Base-by-base conservation (phyloP, 2,329 filamentous ascomycete species). In the Cladophialophora psammophila region DNA sequence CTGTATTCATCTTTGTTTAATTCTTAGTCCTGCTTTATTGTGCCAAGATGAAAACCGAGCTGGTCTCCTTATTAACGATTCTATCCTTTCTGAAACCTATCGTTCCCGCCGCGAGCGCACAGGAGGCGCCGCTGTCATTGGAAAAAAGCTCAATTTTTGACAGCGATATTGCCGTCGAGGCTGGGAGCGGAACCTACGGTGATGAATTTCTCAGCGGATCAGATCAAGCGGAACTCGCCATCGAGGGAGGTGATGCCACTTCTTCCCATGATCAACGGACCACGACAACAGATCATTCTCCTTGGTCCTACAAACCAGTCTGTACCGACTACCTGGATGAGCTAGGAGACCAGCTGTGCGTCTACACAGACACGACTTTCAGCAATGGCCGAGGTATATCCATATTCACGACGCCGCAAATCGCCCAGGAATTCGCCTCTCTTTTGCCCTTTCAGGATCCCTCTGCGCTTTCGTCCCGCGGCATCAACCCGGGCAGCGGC, bases 401-500 rank as follows among this genome's bases (percentile, higher is more conserved):
- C 31, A 69, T 69, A 15, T 71, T 71, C 53, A 71, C 69, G 12
- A 71, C 69, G 20, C 69, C 69, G 4, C 18, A 35, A 15, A 66
- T 71, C 12, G 67, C 69, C 5, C 18, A 61, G 7, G 65, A 68
- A 31, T 60, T 68, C 26, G 65, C 63, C 1, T 26, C 54, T 31
- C 48, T 65, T 1, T 50, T 65, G 1, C 66, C 66, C 3, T 69
- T 71, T 45, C 67, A 69, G 18, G 63, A 69, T n/a, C 35, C 62
- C 13, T n/a, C 18, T 38, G 52, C 58, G 7, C 64, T 68, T 6
- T 45, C 63, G 1, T 60, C 56, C 18, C 42, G 48, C 36, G 65
- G 65, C 10, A 68, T 69, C 36, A 69, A 68, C 38, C 40, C 40
- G 5, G 18, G 26, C 32, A 13, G 45, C 6, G 55, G 60, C 7